Base-by-base conservation (phyloP, 2,329 filamentous ascomycete genomes). In the Talaromyces sp. region DNA sequence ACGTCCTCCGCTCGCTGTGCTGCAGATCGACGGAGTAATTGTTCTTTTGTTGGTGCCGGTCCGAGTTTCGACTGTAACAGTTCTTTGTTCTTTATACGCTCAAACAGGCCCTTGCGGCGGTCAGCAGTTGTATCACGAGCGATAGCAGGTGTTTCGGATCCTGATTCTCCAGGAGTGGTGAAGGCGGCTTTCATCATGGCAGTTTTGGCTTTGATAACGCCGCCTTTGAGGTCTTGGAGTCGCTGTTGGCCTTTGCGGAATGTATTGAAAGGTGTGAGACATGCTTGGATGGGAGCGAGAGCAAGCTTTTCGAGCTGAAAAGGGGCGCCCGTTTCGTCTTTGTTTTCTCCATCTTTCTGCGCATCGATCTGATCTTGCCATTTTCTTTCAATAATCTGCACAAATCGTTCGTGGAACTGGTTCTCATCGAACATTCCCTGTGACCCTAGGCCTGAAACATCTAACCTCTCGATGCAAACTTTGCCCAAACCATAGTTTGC, bases 51-150 rank as follows among this genome's bases (percentile, higher is more conserved):
- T 0, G 83, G 84, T 0, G 65, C 81, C 65, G 66, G 78, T 60
- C 67, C 78, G 69, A 67, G 79, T 72, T 74, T 84, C 74, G 74
- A 85, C 81, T 78, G 79, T 35, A 71, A 74, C 41, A 69, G 76
- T 69, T 90, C 86, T 79, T 94, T 94, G 63, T 84, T 82, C 68
- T 90, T 88, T 68, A 96, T 85, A 58, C 90, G 88, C 75, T 93
- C 90, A 65, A 95, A 82, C 27, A 96, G 85, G 62, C 86, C 87
- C 80, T 90, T 87, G 60, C 77, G 75, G 19, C 79, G 78, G 48
- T 73, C 72, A 31, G 62, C 69, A 8, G 72, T 73, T 41, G 68
- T 72, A 60, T 67, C 74, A 54, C 66, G 71, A 57, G 67, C 75
- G 71, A 72, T 73, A 5, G 57, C 62, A 3, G 67, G 63, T 22